Conservation (phyloP, 1,284 basidiomycete species). For the Pseudozyma thailandica region DNA sequence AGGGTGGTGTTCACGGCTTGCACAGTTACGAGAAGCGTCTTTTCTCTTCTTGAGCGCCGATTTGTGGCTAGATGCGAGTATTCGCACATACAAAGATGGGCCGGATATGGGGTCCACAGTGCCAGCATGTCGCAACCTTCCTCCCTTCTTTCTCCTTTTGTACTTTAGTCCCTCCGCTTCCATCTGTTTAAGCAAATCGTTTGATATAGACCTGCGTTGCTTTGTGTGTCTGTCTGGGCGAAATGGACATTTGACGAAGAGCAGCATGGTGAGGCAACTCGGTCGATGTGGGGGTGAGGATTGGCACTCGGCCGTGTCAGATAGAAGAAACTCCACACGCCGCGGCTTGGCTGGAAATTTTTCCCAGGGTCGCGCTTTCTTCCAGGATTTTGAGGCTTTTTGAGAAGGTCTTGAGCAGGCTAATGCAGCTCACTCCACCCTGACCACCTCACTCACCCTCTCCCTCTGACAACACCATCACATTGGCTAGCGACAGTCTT, state of each 20-base stretch:
- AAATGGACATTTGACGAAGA: too few species aligned
- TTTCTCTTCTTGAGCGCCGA: constrained; percentile 68
- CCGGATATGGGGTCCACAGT: too few species aligned
- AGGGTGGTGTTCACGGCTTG: constrained; percentile 90
- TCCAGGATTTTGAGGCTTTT: constrained; percentile 10
- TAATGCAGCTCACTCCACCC: too few species aligned
- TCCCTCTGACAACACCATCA: neutral
- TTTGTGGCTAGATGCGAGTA: too few species aligned
- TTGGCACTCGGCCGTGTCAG: neutral
- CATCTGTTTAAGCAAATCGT: neutral
- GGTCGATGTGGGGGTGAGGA: neutral
- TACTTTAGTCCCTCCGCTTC: constrained; percentile 12
- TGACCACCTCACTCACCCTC: neutral
- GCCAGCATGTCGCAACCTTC: neutral
- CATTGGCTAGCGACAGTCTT: neutral
- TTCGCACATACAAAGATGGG: too few species aligned
- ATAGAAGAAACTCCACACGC: neutral
- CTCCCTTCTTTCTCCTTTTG: constrained; percentile 8
- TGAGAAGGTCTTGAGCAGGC: too few species aligned
- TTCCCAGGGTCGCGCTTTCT: constrained; percentile 1
- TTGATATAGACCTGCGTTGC: neutral
- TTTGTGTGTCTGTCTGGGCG: neutral
- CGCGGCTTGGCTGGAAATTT: neutral
- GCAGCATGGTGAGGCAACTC: too few species aligned
- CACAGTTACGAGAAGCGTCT: constrained; percentile 75